Evolutionary conservation across 805 yeast species (phyloP), one percentile per base, ranked within the genome.

Genomic region (Candida oleophila): DNA sequence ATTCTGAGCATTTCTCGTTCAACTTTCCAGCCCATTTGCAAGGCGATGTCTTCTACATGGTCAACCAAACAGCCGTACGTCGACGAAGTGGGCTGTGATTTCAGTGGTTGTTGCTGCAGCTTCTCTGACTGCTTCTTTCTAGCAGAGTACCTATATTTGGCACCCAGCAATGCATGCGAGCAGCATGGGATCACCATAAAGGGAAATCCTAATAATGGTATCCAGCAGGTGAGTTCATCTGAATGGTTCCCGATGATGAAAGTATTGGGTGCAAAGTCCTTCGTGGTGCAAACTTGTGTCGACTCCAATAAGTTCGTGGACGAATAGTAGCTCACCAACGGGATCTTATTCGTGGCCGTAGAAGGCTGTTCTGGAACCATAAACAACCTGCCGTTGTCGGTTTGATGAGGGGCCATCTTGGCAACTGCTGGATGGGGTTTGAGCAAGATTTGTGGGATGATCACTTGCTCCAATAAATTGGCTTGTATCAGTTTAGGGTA

Each of bases 151-250:
- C 97, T 74, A 2, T 76, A 71, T 55, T 82, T 82, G 22, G 81
- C 83, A 2, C 98, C 98, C 4, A 83, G 78, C 38, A 92, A 74
- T 2, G 86, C 81, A 64, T 92, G 96, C 0, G 97, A 90, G 63
- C 98, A 92, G 62, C 98, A 92, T 9, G 98, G 98, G 37, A 92
- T 88, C 8, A 89, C 96, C 73, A 92, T 71, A 61, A 89, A 92
- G 4, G 97, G 96, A 51, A 77, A 86, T 0, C 89, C 90, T 9
- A 92, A 66, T 9, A 92, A 68, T 2, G 98, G 98, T 33, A 92
- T 83, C 97, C 98, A 92, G 54, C 96, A 87, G 0, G 97, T 91
- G 47, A 92, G 74, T 61, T 92, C 98, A 62, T 92, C 98, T 1
- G 96, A 87, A 60, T 92, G 98, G 61, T 92, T 92, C 1, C 98